Base-by-base conservation (phyloP, 257 asterid genomes). In the Fraxinus quadrangulata region DNA sequence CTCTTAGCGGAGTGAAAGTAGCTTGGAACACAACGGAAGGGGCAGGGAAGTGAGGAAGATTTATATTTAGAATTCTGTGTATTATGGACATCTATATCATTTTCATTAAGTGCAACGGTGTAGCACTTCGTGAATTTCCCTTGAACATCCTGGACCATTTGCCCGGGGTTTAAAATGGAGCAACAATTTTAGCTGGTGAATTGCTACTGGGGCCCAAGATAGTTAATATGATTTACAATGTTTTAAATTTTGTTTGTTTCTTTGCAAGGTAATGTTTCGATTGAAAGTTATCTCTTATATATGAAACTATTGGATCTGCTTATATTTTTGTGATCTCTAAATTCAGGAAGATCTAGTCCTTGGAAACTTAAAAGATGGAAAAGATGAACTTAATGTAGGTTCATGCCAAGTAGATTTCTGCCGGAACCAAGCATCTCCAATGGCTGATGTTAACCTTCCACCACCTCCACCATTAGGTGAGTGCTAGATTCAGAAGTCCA, bases 401-500 rank as follows among this genome's bases (percentile, higher is more conserved):
- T 80, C 83, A 40, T 80, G 80, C 70, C 12, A 31, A 4, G 78
- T 71, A 81, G 73, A 75, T 80, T 68, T 40, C 67, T 31, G 76
- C 80, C 79, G 71, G 74, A 67, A 69, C 47, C 78, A 77, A 80
- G 80, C 75, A 69, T 73, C 39, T 76, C 40, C 70, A 66, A 40
- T 66, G 51, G 72, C 63, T 67, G 83, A 83, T 80, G 81, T 49
- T 79, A 65, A 79, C 70, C 84, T 88, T 78, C 93, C 92, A 28
- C 84, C 89, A 23, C 87, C 83, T 21, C 96, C 92, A 47, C 71
- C 83, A 69, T 74, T 82, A 63, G 87, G 97, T 92, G 61, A 85
- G 87, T 79, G 66, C 77, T 76, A 34, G 40, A 26, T 59, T 37
- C 66, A 40, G 39, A 66, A 17, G 49, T 19, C 9, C 54, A 30